Evolutionary conservation across 139 green algal species (phyloP).

Genomic region (Picocystis salinarum): DNA sequence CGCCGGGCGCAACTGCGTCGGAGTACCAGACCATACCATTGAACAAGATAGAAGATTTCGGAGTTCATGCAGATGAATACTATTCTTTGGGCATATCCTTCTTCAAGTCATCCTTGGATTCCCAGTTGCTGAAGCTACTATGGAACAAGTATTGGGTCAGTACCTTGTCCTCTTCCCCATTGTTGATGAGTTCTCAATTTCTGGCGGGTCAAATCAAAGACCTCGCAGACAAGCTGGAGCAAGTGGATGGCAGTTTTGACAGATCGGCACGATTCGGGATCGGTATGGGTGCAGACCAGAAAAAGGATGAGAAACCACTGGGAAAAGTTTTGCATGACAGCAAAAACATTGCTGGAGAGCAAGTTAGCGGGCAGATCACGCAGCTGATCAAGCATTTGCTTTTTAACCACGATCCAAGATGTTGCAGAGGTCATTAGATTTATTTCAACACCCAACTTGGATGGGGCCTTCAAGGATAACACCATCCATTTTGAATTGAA

Average conservation of each 20-base stretch:
- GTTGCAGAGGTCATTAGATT: background rate
- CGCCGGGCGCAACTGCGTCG: constrained; percentile 48
- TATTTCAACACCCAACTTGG: too few relatives aligned
- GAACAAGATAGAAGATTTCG: constrained; percentile 98
- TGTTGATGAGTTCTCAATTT: constrained; percentile 48
- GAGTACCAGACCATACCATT: constrained; percentile 97
- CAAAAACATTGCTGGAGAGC: constrained; percentile 50
- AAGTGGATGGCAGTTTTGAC: constrained; percentile 33
- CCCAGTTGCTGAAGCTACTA: constrained; percentile 64
- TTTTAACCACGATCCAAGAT: constrained; percentile 24
- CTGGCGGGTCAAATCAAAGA: constrained; percentile 61
- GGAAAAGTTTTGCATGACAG: constrained; percentile 22
- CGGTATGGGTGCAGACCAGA: constrained; percentile 9
- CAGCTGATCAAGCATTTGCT: constrained; percentile 53
- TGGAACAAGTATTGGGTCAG: constrained; percentile 94
- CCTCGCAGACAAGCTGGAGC: constrained; percentile 82
- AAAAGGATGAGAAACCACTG: constrained; percentile 20
- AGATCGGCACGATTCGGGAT: constrained; percentile 11
- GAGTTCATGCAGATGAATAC: constrained; percentile 52
- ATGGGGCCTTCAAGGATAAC: too few relatives aligned
- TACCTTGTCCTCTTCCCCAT: constrained; percentile 59
- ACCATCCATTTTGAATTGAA: too few relatives aligned
- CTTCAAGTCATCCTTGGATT: constrained; percentile 82
- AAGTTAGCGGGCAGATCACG: constrained; percentile 61
- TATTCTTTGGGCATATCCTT: constrained; percentile 55